phyloP scores from a whole-genome alignment of 2,329 filamentous ascomycete species.

The Clonostachys rosea region DNA sequence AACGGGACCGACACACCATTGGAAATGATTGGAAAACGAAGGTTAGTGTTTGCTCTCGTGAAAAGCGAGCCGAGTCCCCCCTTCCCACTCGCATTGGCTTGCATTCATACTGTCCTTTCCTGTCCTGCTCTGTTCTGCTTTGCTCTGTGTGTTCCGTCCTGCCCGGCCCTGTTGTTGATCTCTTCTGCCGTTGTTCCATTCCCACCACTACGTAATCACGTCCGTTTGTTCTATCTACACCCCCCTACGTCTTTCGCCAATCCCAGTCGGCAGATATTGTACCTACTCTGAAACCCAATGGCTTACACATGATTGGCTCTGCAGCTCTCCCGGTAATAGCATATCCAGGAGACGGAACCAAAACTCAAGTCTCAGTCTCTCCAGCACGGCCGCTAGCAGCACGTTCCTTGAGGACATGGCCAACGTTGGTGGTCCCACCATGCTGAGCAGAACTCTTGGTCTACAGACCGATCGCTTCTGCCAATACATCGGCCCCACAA shows the following conservation, averaged over 20 bases:
- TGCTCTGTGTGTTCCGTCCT: not conserved
- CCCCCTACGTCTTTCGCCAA: not conserved
- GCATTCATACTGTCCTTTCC: not conserved
- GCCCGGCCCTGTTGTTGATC: too few relatives aligned
- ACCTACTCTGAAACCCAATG: slow-evolving; percentile 9
- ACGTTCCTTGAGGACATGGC: slow-evolving; percentile 67
- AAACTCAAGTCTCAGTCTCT: slow-evolving; percentile 44
- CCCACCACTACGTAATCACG: too few relatives aligned
- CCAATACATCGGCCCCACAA: slow-evolving; percentile 79
- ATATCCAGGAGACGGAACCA: slow-evolving; percentile 44
- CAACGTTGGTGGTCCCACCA: slow-evolving; percentile 61
- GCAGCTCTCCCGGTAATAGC: slow-evolving; percentile 49
- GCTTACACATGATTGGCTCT: slow-evolving; percentile 45
- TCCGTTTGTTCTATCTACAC: too few relatives aligned
- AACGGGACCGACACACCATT: slow-evolving; percentile 54
- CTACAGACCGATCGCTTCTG: slow-evolving; percentile 75
- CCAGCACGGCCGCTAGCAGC: slow-evolving; percentile 56
- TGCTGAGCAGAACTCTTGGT: slow-evolving; percentile 67
- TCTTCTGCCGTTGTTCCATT: too few relatives aligned
- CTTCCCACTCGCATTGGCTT: not conserved
- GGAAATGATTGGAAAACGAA: slow-evolving; percentile 61
- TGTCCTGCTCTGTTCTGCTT: not conserved
- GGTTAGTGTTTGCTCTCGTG: slow-evolving; percentile 45
- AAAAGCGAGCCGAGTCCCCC: not conserved
- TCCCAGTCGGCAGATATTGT: not conserved